Conservation (phyloP, 2,329 filamentous ascomycete species). For the Acephala macrosclerotiorum region DNA sequence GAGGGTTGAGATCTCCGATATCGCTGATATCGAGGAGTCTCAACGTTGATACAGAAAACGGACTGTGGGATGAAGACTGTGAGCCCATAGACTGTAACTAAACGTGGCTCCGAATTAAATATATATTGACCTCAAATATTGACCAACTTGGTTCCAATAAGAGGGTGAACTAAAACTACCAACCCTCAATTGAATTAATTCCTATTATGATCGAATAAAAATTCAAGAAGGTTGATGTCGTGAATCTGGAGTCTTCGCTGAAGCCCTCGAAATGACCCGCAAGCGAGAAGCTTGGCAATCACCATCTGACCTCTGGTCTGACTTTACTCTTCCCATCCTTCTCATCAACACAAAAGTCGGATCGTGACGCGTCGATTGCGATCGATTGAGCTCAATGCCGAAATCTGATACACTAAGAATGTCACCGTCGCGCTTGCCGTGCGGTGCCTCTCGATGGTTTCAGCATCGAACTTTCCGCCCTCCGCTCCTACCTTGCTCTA, state of each 20-base stretch:
- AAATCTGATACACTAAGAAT: neutral
- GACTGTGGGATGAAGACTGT: too few relatives aligned
- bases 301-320: neutral
- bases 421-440: constrained; percentile 4
- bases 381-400: neutral
- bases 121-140: neutral
- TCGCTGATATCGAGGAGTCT: too few relatives aligned
- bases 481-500: constrained; percentile 5
- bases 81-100: neutral
- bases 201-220: neutral
- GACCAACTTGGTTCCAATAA: neutral
- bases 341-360: neutral
- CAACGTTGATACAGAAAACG: too few relatives aligned
- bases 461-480: constrained; percentile 1
- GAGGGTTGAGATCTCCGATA: too few relatives aligned
- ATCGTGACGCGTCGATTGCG: neutral
- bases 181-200: neutral
- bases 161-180: neutral
- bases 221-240: neutral
- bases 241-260: too few relatives aligned
- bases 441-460: neutral
- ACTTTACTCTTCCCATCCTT: neutral
- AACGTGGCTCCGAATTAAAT: neutral
- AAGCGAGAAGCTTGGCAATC: neutral
- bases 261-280: too few relatives aligned